These are phyloP conservation scores for Daucus carota DNA, from an alignment of 129 eudicot genomes.

Conservation along the genomic window DNA sequence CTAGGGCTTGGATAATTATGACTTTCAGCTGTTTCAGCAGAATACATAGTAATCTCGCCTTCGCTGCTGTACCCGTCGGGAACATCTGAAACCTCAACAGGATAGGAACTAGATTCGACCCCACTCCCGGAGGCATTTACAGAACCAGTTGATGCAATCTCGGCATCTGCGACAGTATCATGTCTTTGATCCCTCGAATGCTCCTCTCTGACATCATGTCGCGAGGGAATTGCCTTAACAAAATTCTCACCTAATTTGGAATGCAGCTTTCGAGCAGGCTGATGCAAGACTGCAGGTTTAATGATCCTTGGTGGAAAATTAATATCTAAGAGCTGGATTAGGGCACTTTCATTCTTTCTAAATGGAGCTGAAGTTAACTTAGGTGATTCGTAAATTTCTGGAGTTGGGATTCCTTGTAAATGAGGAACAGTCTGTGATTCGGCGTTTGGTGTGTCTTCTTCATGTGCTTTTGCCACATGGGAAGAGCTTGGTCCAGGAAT, in stretches of 20 bases:
- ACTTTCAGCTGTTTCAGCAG: slow-evolving; percentile 97
- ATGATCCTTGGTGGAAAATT: slow-evolving; percentile 57
- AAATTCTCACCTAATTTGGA: slow-evolving; percentile 17
- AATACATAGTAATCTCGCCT: slow-evolving; percentile 88
- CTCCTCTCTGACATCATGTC: slow-evolving; percentile 14
- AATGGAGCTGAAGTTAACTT: slow-evolving; percentile 51
- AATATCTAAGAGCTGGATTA: slow-evolving; percentile 67
- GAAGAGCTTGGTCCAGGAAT: slow-evolving; percentile 41
- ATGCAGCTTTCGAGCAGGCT: slow-evolving; percentile 14
- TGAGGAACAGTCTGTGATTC: slow-evolving; percentile 38
- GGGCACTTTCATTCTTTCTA: slow-evolving; percentile 38
- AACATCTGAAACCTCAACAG: slow-evolving; percentile 27
- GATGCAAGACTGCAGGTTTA: slow-evolving; percentile 33
- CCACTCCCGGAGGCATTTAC: slow-evolving; percentile 40
- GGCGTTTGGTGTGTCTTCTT: slow-evolving; percentile 30
- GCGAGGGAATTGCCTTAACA: slow-evolving; percentile 13
- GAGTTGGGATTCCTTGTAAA: slow-evolving; percentile 77
- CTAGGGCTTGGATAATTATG: slow-evolving; percentile 80
- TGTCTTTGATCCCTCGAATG: slow-evolving; percentile 18
- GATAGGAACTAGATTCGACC: slow-evolving; percentile 49
- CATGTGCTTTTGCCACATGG: slow-evolving; percentile 24
- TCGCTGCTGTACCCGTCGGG: slow-evolving; percentile 69
- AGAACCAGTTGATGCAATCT: slow-evolving; percentile 46
- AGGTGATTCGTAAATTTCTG: slow-evolving; percentile 80
- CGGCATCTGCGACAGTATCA: slow-evolving; percentile 34